Evolutionary conservation across 129 eudicot genomes (phyloP), one percentile per base, ranked within the genome.

Genomic region (Smallanthus sonchifolius): DNA sequence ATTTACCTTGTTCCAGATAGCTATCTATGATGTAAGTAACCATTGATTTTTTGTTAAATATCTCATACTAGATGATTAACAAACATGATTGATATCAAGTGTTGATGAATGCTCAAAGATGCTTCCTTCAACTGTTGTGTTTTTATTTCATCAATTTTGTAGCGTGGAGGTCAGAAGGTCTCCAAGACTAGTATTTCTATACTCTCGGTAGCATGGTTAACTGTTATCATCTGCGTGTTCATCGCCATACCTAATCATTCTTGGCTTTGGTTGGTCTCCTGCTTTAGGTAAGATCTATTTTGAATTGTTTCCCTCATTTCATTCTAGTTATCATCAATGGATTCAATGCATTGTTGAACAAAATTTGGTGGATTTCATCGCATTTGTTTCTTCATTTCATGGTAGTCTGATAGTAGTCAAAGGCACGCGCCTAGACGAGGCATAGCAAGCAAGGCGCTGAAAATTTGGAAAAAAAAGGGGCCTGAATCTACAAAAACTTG

Each of bases 261-360:
- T 36, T 95, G 97, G 99, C 89, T 90, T 62, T 95, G 99, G 99
- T 80, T 95, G 67, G 79, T 84, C 19, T 84, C 97, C 77, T 86
- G 91, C 84, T 95, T 95, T 80, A 95, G 84, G 99, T 95, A 84
- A 83, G 84, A 80, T 73, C 39, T 32, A 36, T 69, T 28, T 76
- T 67, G 11, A 2, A 54, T 14, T 15, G 24, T 34, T 15, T 30
- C n/a, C 49, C 73, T 39, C 43, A 16, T 30, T 69, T 56, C 28
- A 15, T 47, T n/a, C 32, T 67, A 37, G 32, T 49, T 38, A 75
- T 45, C 42, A 55, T 67, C 36, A 1, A 65, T 49, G 20, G 8
- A 15, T 49, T 49, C 20, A 20, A 56, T 19, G 59, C 56, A 11
- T 40, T 32, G 2, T 24, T 42, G 16, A 56, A 40, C 37, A 45